A percentile compares a stretch with the other conserved stretches of the same genome.
Conservation (phyloP, 139 green algal genomes). For the Micromonas commoda region DNA sequence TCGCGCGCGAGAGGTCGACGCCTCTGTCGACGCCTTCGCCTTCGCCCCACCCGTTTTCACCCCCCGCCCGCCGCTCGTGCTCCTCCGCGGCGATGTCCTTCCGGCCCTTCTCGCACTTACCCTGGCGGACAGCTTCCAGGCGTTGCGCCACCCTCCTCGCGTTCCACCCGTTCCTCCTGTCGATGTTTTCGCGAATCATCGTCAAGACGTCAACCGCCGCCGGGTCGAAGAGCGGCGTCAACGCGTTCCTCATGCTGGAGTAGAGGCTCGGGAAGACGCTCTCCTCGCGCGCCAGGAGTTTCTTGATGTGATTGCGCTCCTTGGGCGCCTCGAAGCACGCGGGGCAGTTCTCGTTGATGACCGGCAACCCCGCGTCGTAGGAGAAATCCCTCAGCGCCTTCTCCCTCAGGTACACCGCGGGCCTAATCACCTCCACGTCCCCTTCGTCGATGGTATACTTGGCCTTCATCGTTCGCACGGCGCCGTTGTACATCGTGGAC, state of each 20-base stretch:
- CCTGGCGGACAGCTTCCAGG: background rate
- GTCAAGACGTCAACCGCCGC: background rate
- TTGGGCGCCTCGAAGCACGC: slow-evolving; percentile 36
- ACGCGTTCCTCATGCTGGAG: slow-evolving; percentile 16
- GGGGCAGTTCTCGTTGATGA: slow-evolving; percentile 37
- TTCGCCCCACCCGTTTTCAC: no score
- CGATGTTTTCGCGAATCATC: slow-evolving; percentile 9
- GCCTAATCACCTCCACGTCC: slow-evolving; percentile 27
- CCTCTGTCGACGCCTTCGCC: background rate
- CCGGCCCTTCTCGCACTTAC: background rate
- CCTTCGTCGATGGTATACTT: slow-evolving; percentile 30
- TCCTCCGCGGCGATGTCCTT: background rate
- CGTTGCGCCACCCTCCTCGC: background rate
- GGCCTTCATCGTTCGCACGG: slow-evolving; percentile 30
- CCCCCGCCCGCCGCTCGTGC: no score
- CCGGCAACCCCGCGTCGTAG: slow-evolving; percentile 15
- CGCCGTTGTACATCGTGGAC: slow-evolving; percentile 32
- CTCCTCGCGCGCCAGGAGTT: slow-evolving; percentile 29
- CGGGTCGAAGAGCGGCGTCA: slow-evolving; percentile 14
- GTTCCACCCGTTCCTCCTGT: background rate
- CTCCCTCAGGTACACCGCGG: slow-evolving; percentile 28
- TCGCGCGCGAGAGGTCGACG: background rate
- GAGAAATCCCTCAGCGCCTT: slow-evolving; percentile 26
- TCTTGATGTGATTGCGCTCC: slow-evolving; percentile 32
- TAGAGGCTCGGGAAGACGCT: slow-evolving; percentile 21